Evolutionary conservation across 1,139 yeast genomes (phyloP).

Genomic region (Komagataea norvegica): DNA sequence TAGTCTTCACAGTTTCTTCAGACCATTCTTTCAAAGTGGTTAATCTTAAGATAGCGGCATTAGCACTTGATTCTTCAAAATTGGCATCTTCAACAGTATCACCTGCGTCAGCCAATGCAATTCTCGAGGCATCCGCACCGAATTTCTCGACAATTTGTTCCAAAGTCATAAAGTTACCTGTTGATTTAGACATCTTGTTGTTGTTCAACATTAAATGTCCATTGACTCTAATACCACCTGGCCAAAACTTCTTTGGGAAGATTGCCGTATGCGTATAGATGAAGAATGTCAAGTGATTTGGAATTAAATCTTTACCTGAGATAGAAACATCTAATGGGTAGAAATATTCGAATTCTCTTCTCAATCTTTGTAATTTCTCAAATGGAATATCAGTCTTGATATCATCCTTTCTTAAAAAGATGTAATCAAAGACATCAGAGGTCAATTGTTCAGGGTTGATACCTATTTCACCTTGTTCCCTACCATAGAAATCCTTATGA

Average conservation of each 20-base stretch:
- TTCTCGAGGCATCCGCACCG: slow-evolving; percentile 97
- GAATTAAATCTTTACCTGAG: slow-evolving; percentile 96
- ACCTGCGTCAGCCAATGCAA: slow-evolving; percentile 98
- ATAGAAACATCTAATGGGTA: slow-evolving; percentile 89
- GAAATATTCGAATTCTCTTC: slow-evolving; percentile 93
- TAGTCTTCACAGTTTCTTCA: slow-evolving; percentile 59
- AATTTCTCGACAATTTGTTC: slow-evolving; percentile 79
- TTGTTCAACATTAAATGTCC: slow-evolving; percentile 95
- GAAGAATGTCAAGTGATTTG: slow-evolving; percentile 95
- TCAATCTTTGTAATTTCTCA: slow-evolving; percentile 63
- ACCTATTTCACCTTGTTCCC: slow-evolving; percentile 62
- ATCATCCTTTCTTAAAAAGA: slow-evolving; percentile 74
- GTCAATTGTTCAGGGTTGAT: slow-evolving; percentile 85
- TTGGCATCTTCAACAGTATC: slow-evolving; percentile 97
- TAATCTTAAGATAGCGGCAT: slow-evolving; percentile 93
- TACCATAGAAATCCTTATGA: slow-evolving; percentile 85
- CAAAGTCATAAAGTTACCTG: slow-evolving; percentile 95
- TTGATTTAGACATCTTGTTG: slow-evolving; percentile 96
- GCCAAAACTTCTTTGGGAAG: slow-evolving; percentile 91
- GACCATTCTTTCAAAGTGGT: slow-evolving; percentile 94
- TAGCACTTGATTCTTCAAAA: slow-evolving; percentile 94
- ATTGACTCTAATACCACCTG: slow-evolving; percentile 87
- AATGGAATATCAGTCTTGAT: slow-evolving; percentile 58
- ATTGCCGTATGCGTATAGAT: slow-evolving; percentile 89
- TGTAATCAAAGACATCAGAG: slow-evolving; percentile 88